Base-by-base conservation (phyloP, 1,284 basidiomycete genomes). In the Fomitopsis pinicola region DNA sequence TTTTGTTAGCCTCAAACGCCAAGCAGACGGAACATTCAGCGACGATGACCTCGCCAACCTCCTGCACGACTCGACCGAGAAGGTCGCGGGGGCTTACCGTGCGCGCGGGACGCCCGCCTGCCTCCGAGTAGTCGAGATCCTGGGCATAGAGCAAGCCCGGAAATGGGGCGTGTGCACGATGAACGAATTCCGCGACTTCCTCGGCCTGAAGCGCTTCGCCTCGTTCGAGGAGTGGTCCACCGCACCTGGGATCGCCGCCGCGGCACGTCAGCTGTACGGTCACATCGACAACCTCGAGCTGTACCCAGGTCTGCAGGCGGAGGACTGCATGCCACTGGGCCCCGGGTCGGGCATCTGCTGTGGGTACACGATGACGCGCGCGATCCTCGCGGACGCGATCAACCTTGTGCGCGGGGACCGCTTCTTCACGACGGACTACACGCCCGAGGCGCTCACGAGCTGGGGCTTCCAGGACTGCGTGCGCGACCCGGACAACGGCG, bases 371-470 rank as follows among this genome's bases (percentile, higher is more conserved):
- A 91, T 94, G 68, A 91, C 90, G 7, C 82, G 94, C 36, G 89
- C 91, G 19, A 95, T 95, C 66, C 78, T 95, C n/a, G 82, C 88
- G 17, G 93, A 95, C 70, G 94, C 94, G 5, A 87, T 94, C 44
- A 84, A 82, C 57, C 78, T 94, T 76, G 89, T 78, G n/a, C 70
- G 74, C 28, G 72, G 92, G 8, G 91, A 94, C 69, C 82, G 88
- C 22, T 94, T 89, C 75, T 76, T 92, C 67, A 94, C 92, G 0
- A 78, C 81, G 19, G 91, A 94, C 63, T 87, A 86, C 67, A 94
- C 88, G 1, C 76, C 75, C 75, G 65, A 15, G 73, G 66, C 5
- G 40, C 19, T 44, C 33, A 94, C 92, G 4, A 75, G 83, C 4
- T 92, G 91, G 90, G 90, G 91, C 45, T 91, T 84, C 69, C 78